Percentiles rank a stretch among this genome's conserved stretches.
Evolutionary conservation across 495 filamentous ascomycete genomes (phyloP).

Genomic region (Cenococcum geophilum): DNA sequence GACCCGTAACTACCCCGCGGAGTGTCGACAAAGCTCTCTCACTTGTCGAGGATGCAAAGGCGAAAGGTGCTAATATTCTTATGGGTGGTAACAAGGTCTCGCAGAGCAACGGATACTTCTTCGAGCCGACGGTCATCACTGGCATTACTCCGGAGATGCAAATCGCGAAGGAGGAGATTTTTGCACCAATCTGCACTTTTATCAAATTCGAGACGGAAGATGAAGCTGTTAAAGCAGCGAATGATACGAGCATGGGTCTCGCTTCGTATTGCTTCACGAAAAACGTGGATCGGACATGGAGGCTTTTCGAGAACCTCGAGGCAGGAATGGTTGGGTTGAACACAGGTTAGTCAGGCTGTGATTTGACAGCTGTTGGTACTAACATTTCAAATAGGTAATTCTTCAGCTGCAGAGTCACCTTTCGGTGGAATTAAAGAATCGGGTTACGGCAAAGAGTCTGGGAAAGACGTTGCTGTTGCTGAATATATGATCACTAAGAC

Average conservation of each 20-base stretch:
- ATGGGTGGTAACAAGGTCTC: slow-evolving; percentile 51
- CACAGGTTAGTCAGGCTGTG: slow-evolving; percentile 42
- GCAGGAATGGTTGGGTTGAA: slow-evolving; percentile 73
- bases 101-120: slow-evolving; percentile 58
- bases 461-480: slow-evolving; percentile 59
- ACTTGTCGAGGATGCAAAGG: slow-evolving; percentile 59
- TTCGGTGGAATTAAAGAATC: slow-evolving; percentile 73
- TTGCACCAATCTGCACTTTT: slow-evolving; percentile 61
- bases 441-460: slow-evolving; percentile 70
- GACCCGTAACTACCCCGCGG: slow-evolving; percentile 58
- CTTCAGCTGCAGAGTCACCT: slow-evolving; percentile 62
- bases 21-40: slow-evolving; percentile 56
- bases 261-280: slow-evolving; percentile 66
- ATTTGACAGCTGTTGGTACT: neutral
- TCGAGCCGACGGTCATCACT: slow-evolving; percentile 63
- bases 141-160: slow-evolving; percentile 58
- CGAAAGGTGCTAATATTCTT: slow-evolving; percentile 53
- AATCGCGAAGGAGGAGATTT: slow-evolving; percentile 62
- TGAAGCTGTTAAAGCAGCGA: slow-evolving; percentile 56
- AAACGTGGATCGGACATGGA: slow-evolving; percentile 65
- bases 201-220: slow-evolving; percentile 67
- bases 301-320: slow-evolving; percentile 66
- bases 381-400: slow-evolving; percentile 25
- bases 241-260: slow-evolving; percentile 51
- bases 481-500: slow-evolving; percentile 72